Conservation (phyloP, 2,329 filamentous ascomycete genomes). For the Cephalotrichum gorgonifer region DNA sequence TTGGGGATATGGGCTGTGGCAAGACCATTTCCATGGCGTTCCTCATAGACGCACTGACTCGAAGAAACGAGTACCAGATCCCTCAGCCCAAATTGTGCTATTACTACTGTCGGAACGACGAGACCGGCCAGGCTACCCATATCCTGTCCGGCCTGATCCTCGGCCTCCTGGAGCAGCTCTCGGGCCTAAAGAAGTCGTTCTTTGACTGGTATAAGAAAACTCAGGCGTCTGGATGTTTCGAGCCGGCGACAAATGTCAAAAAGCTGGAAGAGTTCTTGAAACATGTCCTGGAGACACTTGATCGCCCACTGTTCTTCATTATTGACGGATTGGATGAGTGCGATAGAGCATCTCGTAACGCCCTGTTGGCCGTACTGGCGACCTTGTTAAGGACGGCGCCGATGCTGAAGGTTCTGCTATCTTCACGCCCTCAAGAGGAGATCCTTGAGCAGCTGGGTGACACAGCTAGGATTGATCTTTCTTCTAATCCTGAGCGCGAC, state of each 20-base stretch:
- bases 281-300: slow-evolving; percentile 5
- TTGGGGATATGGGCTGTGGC: slow-evolving; percentile 12
- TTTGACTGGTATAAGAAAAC: not conserved
- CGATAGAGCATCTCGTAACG: slow-evolving; percentile 12
- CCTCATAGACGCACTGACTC: slow-evolving; percentile 9
- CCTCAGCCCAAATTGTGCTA: slow-evolving; percentile 15
- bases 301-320: slow-evolving; percentile 10
- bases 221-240: not conserved
- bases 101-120: slow-evolving; percentile 16
- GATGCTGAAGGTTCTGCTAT: slow-evolving; percentile 10
- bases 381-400: slow-evolving; percentile 4
- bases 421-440: slow-evolving; percentile 6
- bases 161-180: not conserved
- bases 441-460: slow-evolving; percentile 6
- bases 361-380: slow-evolving; percentile 9
- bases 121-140: slow-evolving; percentile 8
- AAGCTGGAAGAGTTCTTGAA: slow-evolving; percentile 8
- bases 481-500: not conserved
- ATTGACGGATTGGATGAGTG: slow-evolving; percentile 19
- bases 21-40: slow-evolving; percentile 12
- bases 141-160: not conserved
- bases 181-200: not conserved
- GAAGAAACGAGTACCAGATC: slow-evolving; percentile 7
- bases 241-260: not conserved
- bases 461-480: slow-evolving; percentile 7